Evolutionary conservation across 139 green algal species (phyloP).

Genomic region (Volvox reticuliferus): DNA sequence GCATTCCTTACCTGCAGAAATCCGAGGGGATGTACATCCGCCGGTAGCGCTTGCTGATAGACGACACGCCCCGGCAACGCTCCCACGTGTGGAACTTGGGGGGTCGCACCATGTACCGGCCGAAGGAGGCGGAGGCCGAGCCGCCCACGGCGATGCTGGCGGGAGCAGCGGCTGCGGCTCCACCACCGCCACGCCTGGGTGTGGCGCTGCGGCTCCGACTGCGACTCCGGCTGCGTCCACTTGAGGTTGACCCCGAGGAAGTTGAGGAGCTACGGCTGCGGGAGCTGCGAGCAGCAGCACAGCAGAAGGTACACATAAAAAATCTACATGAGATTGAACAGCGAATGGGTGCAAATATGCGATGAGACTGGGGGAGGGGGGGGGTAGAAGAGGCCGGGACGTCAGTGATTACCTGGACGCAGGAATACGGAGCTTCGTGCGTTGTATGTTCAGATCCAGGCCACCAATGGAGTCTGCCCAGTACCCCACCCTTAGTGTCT

Average conservation of each 20-base stretch:
- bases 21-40: constrained; percentile 71
- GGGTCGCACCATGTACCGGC: constrained; percentile 57
- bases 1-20: constrained; percentile 30
- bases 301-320: too few relatives aligned
- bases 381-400: too few relatives aligned
- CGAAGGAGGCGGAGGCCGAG: constrained; percentile 5
- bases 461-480: too few relatives aligned
- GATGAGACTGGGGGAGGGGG: too few relatives aligned
- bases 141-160: background rate
- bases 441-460: too few relatives aligned
- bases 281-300: background rate
- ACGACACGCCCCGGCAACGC: constrained; percentile 52
- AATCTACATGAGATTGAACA: too few relatives aligned
- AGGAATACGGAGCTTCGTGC: too few relatives aligned
- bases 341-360: too few relatives aligned
- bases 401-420: too few relatives aligned
- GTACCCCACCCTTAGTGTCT: too few relatives aligned
- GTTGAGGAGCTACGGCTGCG: constrained; percentile 1
- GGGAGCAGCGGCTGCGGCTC: constrained; percentile 25
- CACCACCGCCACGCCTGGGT: background rate
- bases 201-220: constrained; percentile 29
- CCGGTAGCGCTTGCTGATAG: constrained; percentile 73
- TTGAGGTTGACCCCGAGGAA: background rate
- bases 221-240: background rate
- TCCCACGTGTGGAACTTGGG: constrained; percentile 61